Conservation (phyloP, 148 eudicot species). For the Oxyria digyna region DNA sequence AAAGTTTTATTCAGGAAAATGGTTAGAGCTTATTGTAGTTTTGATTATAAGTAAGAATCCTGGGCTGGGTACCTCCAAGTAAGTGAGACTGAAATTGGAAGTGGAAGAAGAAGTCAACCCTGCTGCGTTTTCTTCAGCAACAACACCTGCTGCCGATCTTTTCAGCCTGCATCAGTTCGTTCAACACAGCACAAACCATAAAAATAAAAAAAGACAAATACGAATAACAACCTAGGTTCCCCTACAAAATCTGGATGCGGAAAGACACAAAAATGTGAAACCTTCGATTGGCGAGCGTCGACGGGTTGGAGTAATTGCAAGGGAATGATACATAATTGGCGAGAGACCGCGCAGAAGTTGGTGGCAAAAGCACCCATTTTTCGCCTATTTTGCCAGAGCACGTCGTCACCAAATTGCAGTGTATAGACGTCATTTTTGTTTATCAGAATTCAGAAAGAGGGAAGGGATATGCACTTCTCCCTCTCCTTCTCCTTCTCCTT, state of each 20-base stretch:
- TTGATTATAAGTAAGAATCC: neutral
- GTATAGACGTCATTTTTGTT: neutral
- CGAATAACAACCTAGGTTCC: neutral
- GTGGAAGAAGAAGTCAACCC: slow-evolving; percentile 27
- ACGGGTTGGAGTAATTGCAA: neutral
- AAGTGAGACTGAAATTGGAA: slow-evolving; percentile 65
- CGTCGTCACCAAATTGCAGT: neutral
- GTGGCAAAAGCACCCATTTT: neutral
- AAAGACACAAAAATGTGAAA: neutral
- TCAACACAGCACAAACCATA: neutral
- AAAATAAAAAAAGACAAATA: too few relatives aligned
- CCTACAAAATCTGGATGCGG: neutral
- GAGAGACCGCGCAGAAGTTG: neutral
- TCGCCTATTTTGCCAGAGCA: neutral
- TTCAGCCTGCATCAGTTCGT: slow-evolving; percentile 4
- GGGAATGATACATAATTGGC: neutral
- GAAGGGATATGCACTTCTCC: neutral
- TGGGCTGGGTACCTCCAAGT: slow-evolving; percentile 54
- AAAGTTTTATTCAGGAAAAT: neutral
- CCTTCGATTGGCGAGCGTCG: neutral
- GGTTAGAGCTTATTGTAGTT: too few relatives aligned
- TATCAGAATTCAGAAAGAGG: neutral
- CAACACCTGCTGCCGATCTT: slow-evolving; percentile 32
- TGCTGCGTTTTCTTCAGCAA: slow-evolving; percentile 50
- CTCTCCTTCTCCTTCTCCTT: neutral